Evolutionary conservation across 495 filamentous ascomycete genomes (phyloP).

Genomic region (Lophium mytilinum): DNA sequence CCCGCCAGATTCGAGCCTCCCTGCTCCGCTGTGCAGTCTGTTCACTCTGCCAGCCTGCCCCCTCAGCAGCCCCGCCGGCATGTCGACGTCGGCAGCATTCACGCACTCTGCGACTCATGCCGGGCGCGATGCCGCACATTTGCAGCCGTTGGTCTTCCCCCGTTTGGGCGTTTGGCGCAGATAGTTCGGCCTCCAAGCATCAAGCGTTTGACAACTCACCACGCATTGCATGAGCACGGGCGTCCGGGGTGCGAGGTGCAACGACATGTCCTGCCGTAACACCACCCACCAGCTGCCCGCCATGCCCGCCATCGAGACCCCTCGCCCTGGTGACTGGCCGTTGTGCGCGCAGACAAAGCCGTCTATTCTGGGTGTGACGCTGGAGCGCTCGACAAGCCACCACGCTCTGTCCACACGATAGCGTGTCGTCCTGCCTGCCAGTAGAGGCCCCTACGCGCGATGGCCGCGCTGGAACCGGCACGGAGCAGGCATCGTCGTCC

Average conservation of each 20-base stretch:
- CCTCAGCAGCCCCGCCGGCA: too few relatives aligned
- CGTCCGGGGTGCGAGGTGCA: constrained; percentile 20
- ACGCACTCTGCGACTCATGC: constrained; percentile 18
- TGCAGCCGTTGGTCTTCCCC: constrained; percentile 34
- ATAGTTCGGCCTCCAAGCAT: constrained; percentile 51
- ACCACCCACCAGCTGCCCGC: constrained; percentile 20
- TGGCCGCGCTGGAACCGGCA: constrained; percentile 18
- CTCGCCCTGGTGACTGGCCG: too few relatives aligned
- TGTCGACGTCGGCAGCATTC: too few relatives aligned
- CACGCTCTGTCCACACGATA: constrained; percentile 24
- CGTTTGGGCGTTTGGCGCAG: constrained; percentile 44
- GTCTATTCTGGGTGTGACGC: constrained; percentile 24
- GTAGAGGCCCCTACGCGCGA: constrained; percentile 29
- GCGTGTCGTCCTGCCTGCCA: constrained; percentile 46
- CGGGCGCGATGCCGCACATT: constrained; percentile 21
- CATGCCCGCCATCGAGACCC: constrained; percentile 6
- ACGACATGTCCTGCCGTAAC: constrained; percentile 22
- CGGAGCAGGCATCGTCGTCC: constrained; percentile 1
- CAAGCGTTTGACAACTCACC: constrained; percentile 85
- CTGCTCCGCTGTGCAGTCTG: too few relatives aligned
- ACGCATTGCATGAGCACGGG: constrained; percentile 57
- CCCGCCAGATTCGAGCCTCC: too few relatives aligned
- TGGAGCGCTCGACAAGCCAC: constrained; percentile 18
- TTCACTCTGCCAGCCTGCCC: too few relatives aligned
- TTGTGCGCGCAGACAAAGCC: constrained; percentile 6